Percentiles rank a stretch among this genome's conserved stretches.
These are phyloP conservation scores for Stentor coeruleus DNA, from an alignment of 73 alveolate species.

Conservation along the genomic window DNA sequence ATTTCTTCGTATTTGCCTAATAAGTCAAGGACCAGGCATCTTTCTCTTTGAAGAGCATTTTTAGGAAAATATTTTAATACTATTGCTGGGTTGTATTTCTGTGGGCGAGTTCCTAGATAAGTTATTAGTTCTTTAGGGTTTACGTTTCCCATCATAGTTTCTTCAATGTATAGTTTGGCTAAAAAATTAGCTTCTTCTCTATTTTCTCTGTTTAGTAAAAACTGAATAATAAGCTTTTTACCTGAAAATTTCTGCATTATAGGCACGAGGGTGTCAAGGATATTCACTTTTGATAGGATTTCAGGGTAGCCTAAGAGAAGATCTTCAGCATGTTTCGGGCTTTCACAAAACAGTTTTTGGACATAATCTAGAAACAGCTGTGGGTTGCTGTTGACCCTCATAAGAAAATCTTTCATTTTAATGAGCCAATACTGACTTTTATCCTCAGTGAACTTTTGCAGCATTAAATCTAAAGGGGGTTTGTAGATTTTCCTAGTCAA, in stretches of 20 bases:
- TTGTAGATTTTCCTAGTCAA: background rate
- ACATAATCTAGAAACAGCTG: background rate
- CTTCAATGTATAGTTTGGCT: conserved; percentile 9
- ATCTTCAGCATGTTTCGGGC: background rate
- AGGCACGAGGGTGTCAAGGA: background rate
- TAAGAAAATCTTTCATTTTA: background rate
- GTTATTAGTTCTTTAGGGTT: conserved; percentile 3
- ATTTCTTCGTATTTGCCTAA: conserved; percentile 23
- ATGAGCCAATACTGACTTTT: background rate
- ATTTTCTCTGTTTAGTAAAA: background rate
- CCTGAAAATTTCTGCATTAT: conserved; percentile 17
- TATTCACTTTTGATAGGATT: background rate
- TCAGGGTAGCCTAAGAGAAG: background rate
- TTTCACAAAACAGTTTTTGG: conserved; percentile 3
- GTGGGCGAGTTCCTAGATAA: background rate
- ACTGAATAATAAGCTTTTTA: background rate
- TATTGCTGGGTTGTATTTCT: conserved; percentile 1
- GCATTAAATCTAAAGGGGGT: background rate
- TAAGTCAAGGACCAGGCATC: conserved; percentile 5
- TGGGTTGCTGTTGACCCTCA: background rate
- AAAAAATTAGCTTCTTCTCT: background rate
- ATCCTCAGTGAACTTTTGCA: background rate
- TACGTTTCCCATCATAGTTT: background rate
- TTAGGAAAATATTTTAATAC: conserved; percentile 14
- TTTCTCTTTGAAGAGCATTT: background rate